Conservation (phyloP, 2,329 filamentous ascomycete genomes). For the Penicillium thymicola region DNA sequence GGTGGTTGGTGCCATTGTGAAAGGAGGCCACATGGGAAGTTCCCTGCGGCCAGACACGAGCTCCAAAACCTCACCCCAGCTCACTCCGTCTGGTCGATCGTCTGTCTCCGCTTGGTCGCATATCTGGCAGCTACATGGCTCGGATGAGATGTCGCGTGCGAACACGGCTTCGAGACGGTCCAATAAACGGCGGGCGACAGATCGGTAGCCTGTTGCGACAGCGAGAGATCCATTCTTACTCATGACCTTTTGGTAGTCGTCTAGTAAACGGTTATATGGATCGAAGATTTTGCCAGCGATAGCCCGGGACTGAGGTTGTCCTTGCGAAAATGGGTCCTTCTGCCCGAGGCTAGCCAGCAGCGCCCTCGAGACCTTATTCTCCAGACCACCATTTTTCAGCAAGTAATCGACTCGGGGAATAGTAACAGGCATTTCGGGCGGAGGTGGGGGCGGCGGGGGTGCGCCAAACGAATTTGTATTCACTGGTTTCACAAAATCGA, state of each 20-base stretch:
- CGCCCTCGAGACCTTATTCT: slow-evolving; percentile 67
- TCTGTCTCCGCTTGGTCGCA: slow-evolving; percentile 64
- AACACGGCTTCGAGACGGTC: slow-evolving; percentile 94
- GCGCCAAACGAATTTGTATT: slow-evolving; percentile 33
- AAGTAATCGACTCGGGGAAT: slow-evolving; percentile 87
- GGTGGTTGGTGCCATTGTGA: slow-evolving; percentile 64
- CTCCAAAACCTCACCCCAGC: slow-evolving; percentile 94
- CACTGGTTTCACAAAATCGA: slow-evolving; percentile 34
- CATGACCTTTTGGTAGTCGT: slow-evolving; percentile 81
- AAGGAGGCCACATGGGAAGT: slow-evolving; percentile 83
- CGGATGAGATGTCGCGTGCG: slow-evolving; percentile 80
- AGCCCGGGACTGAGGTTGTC: slow-evolving; percentile 60
- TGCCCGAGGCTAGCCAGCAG: slow-evolving; percentile 56
- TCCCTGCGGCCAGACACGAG: slow-evolving; percentile 85
- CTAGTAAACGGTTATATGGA: slow-evolving; percentile 76
- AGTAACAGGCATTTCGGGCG: slow-evolving; percentile 63
- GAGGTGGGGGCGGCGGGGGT: slow-evolving; percentile 71
- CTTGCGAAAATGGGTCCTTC: slow-evolving; percentile 56
- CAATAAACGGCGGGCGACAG: slow-evolving; percentile 82
- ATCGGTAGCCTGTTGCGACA: slow-evolving; percentile 91
- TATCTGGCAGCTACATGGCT: slow-evolving; percentile 83
- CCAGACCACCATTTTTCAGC: slow-evolving; percentile 79
- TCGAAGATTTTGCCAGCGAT: slow-evolving; percentile 74
- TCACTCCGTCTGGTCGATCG: slow-evolving; percentile 63
- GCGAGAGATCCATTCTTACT: slow-evolving; percentile 82